Evolutionary conservation across 2,329 filamentous ascomycete species (phyloP).

Genomic region (Aureobasidium sp.): DNA sequence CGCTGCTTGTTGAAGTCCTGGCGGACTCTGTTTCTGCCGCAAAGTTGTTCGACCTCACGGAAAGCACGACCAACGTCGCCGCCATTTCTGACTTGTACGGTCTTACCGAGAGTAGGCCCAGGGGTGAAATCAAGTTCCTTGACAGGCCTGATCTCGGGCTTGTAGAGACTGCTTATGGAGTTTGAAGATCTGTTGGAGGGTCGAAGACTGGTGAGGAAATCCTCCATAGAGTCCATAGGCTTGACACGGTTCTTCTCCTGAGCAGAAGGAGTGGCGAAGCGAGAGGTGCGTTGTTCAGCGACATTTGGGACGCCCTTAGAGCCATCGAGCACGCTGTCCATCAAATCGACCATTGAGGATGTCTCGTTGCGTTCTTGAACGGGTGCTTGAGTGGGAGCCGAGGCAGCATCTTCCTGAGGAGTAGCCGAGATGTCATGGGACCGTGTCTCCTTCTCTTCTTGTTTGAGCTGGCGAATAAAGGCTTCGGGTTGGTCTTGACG

Average conservation of each 20-base stretch:
- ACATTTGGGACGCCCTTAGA: slow-evolving; percentile 24
- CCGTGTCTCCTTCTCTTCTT: not conserved
- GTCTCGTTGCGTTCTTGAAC: slow-evolving; percentile 6
- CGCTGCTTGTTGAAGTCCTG: slow-evolving; percentile 52
- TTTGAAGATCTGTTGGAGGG: not conserved
- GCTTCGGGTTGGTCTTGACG: slow-evolving; percentile 14
- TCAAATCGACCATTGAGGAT: slow-evolving; percentile 21
- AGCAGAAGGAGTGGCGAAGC: slow-evolving; percentile 23
- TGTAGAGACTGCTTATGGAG: not conserved
- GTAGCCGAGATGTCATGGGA: not conserved
- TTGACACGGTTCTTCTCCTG: slow-evolving; percentile 17
- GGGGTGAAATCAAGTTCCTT: not conserved
- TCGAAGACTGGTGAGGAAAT: slow-evolving; percentile 17
- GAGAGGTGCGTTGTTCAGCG: slow-evolving; percentile 23
- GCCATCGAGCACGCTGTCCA: slow-evolving; percentile 27
- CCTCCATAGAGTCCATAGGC: slow-evolving; percentile 10
- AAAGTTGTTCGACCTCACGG: slow-evolving; percentile 37
- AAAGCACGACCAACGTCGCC: slow-evolving; percentile 46
- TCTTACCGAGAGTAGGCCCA: slow-evolving; percentile 35
- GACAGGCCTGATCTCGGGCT: slow-evolving; percentile 11
- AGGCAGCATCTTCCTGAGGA: not conserved
- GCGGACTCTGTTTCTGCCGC: slow-evolving; percentile 52
- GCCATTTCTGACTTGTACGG: slow-evolving; percentile 32
- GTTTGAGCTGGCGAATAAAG: not conserved
- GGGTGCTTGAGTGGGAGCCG: slow-evolving; percentile 20